Base-by-base conservation (phyloP, 805 yeast species). In the Nakazawaea pomicola region DNA sequence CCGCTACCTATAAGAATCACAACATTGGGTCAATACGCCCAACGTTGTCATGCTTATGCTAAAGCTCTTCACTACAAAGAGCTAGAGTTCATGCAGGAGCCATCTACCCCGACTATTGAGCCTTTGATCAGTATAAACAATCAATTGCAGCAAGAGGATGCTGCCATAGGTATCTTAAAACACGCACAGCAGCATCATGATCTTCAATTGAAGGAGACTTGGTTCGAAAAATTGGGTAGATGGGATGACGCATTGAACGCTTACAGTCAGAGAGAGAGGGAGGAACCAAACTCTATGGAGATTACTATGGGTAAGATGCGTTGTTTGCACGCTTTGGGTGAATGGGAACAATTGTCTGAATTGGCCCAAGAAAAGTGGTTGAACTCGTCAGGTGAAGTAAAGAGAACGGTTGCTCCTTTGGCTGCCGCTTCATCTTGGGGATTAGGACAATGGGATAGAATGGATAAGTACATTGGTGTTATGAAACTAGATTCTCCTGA, bases 391-490 rank as follows among this genome's bases (percentile, higher is more conserved):
- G 70, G 80, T 21, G 95, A 88, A 14, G 77, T 79, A 29, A 76
- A 81, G 50, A 70, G 96, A 42, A 77, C 82, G 5, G 89, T 93
- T 51, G 99, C 99, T 1, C 98, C 99, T 1, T 65, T 95, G 40
- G 99, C 98, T 0, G 99, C 99, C 0, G 97, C 98, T 2, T 97
- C 99, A 1, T 88, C 98, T 1, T 93, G 99, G 99, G 97, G 98
- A 12, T 67, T 95, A 31, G 91, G 91, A 2, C 93, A 87, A 55
- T 95, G 99, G 99, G 96, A 89, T 49, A 72, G 86, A 52, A 90
- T 95, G 89, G 97, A 87, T 53, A 76, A 84, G 6, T 93, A 89
- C 52, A 90, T 91, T 42, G 68, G 78, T 49, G 95, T 85, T 1
- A 89, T 93, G 95, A 87, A 87, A 50, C 68, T 78, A 2, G 96